A percentile compares a stretch with the other conserved stretches of the same genome.
Conservation (phyloP, 148 eudicot genomes). For the Spergularia bocconei region DNA sequence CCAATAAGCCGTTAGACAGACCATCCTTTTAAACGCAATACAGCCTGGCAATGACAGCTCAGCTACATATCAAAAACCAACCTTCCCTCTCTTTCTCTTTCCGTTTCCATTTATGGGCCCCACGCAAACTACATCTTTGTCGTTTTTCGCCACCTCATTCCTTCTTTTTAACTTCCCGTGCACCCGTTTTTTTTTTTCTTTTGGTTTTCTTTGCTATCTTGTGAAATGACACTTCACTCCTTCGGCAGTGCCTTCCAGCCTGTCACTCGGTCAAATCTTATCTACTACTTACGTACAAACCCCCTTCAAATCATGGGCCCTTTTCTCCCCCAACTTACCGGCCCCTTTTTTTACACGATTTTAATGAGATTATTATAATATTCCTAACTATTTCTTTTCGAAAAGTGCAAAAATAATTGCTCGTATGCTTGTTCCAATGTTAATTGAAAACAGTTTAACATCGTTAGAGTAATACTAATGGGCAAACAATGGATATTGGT, state of each 20-base stretch:
- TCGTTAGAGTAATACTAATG: too few relatives aligned
- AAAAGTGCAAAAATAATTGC: too few relatives aligned
- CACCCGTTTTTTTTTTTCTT: conserved; percentile 1
- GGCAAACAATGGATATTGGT: too few relatives aligned
- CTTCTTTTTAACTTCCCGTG: neutral
- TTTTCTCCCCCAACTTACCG: too few relatives aligned
- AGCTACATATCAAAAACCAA: conserved; percentile 16
- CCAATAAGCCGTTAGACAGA: conserved; percentile 25
- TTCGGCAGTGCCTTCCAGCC: conserved; percentile 29
- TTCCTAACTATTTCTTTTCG: too few relatives aligned
- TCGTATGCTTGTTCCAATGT: too few relatives aligned
- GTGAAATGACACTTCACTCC: conserved; percentile 25
- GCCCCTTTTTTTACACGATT: too few relatives aligned
- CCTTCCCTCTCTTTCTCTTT: neutral
- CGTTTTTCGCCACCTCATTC: conserved; percentile 30
- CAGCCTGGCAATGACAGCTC: conserved; percentile 38
- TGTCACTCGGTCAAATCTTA: conserved; percentile 28
- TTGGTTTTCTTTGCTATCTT: neutral
- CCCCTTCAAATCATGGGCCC: too few relatives aligned
- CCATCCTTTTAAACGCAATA: conserved; percentile 12
- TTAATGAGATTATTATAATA: too few relatives aligned
- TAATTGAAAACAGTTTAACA: too few relatives aligned
- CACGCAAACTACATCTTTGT: conserved; percentile 25
- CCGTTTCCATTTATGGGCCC: neutral
- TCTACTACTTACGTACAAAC: neutral